Conservation (phyloP, 495 filamentous ascomycete species). For the Tuber melanosporum region DNA sequence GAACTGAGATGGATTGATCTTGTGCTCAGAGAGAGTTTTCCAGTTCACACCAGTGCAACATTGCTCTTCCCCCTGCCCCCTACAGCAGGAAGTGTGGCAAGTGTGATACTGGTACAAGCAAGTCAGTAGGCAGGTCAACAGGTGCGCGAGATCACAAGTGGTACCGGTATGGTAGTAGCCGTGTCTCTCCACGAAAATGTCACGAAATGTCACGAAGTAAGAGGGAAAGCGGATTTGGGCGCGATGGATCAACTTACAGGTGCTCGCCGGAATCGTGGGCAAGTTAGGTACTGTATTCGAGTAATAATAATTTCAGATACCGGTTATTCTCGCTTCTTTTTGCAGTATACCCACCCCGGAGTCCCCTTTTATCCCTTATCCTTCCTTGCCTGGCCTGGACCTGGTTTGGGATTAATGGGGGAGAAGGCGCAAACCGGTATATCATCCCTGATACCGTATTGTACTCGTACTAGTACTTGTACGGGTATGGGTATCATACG, state of each 20-base stretch:
- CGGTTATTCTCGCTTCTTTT: background rate
- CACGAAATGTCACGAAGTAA: slow-evolving; percentile 13
- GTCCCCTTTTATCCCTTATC: background rate
- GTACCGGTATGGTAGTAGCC: background rate
- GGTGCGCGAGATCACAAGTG: no score
- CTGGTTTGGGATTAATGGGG: background rate
- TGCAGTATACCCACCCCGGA: background rate
- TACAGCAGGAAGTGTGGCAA: background rate
- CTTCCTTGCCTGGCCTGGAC: background rate
- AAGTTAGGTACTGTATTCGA: background rate
- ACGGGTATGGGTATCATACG: background rate
- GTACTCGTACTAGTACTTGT: no score
- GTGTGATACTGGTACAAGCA: background rate
- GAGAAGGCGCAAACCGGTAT: background rate
- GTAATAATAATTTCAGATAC: background rate
- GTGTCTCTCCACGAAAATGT: slow-evolving; percentile 6
- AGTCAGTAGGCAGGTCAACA: background rate
- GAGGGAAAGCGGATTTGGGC: slow-evolving; percentile 11
- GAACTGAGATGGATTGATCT: background rate
- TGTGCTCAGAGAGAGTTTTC: background rate
- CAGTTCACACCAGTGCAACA: background rate
- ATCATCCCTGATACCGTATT: background rate
- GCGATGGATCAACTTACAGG: background rate
- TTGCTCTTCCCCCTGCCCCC: background rate
- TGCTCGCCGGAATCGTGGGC: background rate